Base-by-base conservation (phyloP, 225 moss, liverwort and hornwort genomes). In the Polytrichum formosum region DNA sequence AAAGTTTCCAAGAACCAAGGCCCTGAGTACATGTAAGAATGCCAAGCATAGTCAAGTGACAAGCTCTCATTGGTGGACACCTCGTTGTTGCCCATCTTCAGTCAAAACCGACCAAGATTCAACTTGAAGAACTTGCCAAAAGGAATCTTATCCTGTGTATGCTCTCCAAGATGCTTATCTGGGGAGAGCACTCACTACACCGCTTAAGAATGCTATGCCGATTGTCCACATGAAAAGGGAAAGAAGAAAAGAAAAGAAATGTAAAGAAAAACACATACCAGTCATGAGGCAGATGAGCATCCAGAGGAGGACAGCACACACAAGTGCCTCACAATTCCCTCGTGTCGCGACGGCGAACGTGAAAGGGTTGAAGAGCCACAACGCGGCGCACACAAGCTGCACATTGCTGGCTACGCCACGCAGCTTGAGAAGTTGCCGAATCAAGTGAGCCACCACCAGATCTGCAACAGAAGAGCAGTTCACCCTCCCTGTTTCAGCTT, bases 351-450 rank as follows among this genome's bases (percentile, higher is more conserved):
- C 91, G 16, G 98, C 85, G 73, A 91, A 92, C 4, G 98, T 99
- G 85, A 91, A 94, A 7, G 98, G 98, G 74, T 99, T 99, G 88
- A 99, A 99, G 67, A 94, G 76, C 98, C 98, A 99, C 73, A 85
- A 72, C 16, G 90, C 92, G 7, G 80, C 88, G 71, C 87, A 90
- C 7, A 81, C 77, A 13, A 77, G 66, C 67, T 79, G 82, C 80
- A 66, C 75, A 80, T 82, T 86, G 71, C 20, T 67, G 59, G 87
- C 71, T 67, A 90, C 83, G 1, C 87, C 83, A 10, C 94, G 87
- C 54, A 92, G 83, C 80, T 80, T 87, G 58, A 99, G 73, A 61
- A 87, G 77, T 78, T 90, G 91, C 73, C 76, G 72, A 58, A 99
- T 92, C 56, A 94, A 76, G 68, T 83, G 74, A 1, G 88, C 94